Conservation (phyloP, 345 rosid genomes). For the Gossypium australe region DNA sequence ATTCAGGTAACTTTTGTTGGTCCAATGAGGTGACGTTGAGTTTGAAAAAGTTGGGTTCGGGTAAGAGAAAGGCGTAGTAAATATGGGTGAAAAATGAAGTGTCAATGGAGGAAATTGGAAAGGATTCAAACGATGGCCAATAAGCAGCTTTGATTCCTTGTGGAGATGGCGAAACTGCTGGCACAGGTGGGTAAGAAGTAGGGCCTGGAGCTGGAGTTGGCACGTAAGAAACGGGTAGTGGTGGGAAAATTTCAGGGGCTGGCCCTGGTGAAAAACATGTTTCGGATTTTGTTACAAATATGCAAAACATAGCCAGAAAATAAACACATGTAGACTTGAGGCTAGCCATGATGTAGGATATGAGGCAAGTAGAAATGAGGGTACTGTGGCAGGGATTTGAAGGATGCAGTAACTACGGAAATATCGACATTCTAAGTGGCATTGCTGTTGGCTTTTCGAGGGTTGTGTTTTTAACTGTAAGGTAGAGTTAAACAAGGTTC, state of each 20-base stretch:
- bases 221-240: not conserved
- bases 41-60: constrained; percentile 24
- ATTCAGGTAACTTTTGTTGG: constrained; percentile 11
- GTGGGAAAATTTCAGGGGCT: not conserved
- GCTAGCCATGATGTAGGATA: not conserved
- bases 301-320: not conserved
- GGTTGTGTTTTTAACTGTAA: not conserved
- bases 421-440: not conserved
- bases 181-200: not conserved
- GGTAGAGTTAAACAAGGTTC: not conserved
- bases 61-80: constrained; percentile 42
- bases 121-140: constrained; percentile 31
- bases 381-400: not conserved
- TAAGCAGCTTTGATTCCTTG: constrained; percentile 41
- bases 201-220: not conserved
- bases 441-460: not conserved
- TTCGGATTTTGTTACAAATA: not conserved
- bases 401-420: not conserved
- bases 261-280: not conserved
- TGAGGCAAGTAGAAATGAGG: not conserved
- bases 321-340: not conserved
- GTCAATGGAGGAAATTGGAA: constrained; percentile 29
- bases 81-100: constrained; percentile 45
- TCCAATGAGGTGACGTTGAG: constrained; percentile 27
- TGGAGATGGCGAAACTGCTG: not conserved